These are phyloP conservation scores for Hygrophoropsis aurantiaca DNA, from an alignment of 768 basidiomycete genomes.

Conservation along the genomic window DNA sequence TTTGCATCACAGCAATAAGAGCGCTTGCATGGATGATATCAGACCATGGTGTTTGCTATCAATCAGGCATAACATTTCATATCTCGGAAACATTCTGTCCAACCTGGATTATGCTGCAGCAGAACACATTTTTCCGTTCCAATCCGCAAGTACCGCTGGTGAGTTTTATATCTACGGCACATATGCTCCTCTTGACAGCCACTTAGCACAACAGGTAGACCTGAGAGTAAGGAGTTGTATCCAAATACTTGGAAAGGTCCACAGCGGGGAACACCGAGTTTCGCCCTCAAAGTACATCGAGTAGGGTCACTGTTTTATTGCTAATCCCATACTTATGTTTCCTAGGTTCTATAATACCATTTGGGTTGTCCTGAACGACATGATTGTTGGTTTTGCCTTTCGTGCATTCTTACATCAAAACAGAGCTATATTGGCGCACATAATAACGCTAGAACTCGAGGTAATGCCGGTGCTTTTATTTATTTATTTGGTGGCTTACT, in stretches of 20 bases:
- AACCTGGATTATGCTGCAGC: no score
- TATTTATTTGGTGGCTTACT: not conserved
- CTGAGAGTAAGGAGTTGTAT: conserved; percentile 48
- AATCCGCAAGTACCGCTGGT: not conserved
- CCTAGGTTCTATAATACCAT: conserved; percentile 85
- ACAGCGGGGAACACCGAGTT: conserved; percentile 30
- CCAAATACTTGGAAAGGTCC: conserved; percentile 38
- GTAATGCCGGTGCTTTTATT: conserved; percentile 27
- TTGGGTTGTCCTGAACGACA: conserved; percentile 90
- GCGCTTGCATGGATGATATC: not conserved
- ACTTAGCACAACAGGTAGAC: conserved; percentile 59
- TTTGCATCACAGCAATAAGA: conserved; percentile 38
- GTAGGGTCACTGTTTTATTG: conserved; percentile 35
- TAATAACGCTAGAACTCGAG: conserved; percentile 37
- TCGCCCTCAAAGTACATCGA: conserved; percentile 67
- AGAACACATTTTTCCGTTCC: no score
- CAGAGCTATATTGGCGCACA: conserved; percentile 42
- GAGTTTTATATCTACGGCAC: no score
- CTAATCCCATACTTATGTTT: not conserved
- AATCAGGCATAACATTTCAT: no score
- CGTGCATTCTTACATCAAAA: conserved; percentile 74
- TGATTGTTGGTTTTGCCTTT: conserved; percentile 78
- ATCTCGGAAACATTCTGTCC: no score
- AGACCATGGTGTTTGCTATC: no score
- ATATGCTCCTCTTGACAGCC: not conserved